A percentile compares a stretch with the other conserved stretches of the same genome.
Evolutionary conservation across 371 early-diverging fungal genomes (phyloP).

Genomic region (Saksenaea oblongispora): DNA sequence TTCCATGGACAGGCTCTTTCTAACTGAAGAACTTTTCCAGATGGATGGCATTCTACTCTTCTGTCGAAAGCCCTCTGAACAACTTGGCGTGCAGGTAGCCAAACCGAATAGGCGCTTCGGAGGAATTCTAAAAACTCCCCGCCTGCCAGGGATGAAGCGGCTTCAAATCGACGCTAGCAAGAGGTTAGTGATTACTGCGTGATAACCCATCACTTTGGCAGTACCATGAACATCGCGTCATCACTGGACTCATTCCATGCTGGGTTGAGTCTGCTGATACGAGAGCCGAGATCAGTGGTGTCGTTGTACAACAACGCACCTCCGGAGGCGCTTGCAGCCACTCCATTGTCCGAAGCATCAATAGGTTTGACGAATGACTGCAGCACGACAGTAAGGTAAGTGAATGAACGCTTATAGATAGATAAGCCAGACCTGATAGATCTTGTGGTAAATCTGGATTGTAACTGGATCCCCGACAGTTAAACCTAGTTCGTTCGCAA

Average conservation of each 20-base stretch:
- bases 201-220: too few species aligned
- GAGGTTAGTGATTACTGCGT: too few species aligned
- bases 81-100: constrained; percentile 6
- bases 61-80: constrained; percentile 1
- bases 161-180: constrained; percentile 10
- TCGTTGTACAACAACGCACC: neutral
- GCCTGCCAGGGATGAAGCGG: constrained; percentile 6
- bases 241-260: constrained; percentile 4
- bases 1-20: constrained; percentile 7
- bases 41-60: neutral
- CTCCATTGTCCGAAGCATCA: constrained; percentile 11
- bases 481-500: constrained; percentile 51
- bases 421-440: constrained; percentile 55
- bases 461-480: constrained; percentile 39
- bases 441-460: constrained; percentile 62
- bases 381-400: neutral
- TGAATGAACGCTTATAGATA: too few species aligned
- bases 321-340: neutral
- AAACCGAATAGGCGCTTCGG: neutral
- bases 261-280: constrained; percentile 8
- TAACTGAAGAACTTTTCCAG: constrained; percentile 1
- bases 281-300: neutral
- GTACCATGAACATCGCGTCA: neutral
- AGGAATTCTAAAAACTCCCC: neutral
- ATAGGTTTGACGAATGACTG: constrained; percentile 6